phyloP scores from a whole-genome alignment of 2,329 filamentous ascomycete genomes.

The Laburnicola sp. region DNA sequence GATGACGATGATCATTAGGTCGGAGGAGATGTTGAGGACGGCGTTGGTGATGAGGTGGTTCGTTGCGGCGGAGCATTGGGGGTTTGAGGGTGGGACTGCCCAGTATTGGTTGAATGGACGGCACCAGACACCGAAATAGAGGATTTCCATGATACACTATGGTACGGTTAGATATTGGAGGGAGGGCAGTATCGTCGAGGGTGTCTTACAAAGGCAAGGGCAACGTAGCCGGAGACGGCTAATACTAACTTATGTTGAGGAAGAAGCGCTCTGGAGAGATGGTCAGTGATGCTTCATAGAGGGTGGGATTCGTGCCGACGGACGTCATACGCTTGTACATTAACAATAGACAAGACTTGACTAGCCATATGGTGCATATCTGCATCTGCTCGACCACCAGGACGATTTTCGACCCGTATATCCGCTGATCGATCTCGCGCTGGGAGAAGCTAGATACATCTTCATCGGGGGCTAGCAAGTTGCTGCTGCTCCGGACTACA shows the following conservation, averaged over 20 bases:
- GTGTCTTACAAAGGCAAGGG: constrained; percentile 47
- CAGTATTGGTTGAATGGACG: constrained; percentile 58
- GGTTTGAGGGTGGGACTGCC: constrained; percentile 49
- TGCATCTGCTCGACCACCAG: constrained; percentile 59
- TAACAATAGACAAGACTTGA: constrained; percentile 58
- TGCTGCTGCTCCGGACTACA: constrained; percentile 38
- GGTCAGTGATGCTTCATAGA: not conserved
- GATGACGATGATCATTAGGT: constrained; percentile 51
- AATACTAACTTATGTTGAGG: constrained; percentile 45
- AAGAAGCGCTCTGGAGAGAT: constrained; percentile 11
- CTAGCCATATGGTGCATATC: constrained; percentile 55
- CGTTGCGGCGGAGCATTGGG: constrained; percentile 50
- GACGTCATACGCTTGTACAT: constrained; percentile 58
- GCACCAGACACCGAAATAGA: constrained; percentile 60
- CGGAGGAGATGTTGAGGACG: constrained; percentile 52
- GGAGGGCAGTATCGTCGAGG: not conserved
- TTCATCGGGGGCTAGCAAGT: constrained; percentile 40
- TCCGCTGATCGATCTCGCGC: constrained; percentile 46
- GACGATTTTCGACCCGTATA: constrained; percentile 59
- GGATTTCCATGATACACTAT: constrained; percentile 49
- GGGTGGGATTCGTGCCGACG: constrained; percentile 8
- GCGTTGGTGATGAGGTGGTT: constrained; percentile 47
- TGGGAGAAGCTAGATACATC: constrained; percentile 38
- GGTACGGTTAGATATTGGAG: not conserved
- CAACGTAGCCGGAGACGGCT: constrained; percentile 51